These are phyloP conservation scores for Talaromyces marneffei DNA, from an alignment of 2,329 filamentous ascomycete genomes.

Conservation along the genomic window DNA sequence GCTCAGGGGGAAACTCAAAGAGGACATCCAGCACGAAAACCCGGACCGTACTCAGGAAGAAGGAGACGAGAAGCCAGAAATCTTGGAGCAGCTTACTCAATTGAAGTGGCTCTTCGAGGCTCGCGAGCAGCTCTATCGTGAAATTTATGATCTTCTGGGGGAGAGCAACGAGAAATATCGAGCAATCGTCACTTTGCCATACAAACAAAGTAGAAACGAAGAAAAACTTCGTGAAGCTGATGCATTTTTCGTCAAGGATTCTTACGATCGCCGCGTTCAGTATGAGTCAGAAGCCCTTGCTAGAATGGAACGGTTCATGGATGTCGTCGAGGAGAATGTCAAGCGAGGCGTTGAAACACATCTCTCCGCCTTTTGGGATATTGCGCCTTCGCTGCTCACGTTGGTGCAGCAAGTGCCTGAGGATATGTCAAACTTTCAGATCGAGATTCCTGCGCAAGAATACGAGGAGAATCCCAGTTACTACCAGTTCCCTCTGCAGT, in stretches of 20 bases:
- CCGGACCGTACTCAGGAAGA: slow-evolving; percentile 89
- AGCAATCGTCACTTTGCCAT: slow-evolving; percentile 75
- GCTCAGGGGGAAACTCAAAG: slow-evolving; percentile 65
- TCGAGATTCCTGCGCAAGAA: slow-evolving; percentile 73
- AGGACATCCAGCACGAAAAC: slow-evolving; percentile 60
- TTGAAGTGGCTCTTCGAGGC: slow-evolving; percentile 97
- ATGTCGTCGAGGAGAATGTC: slow-evolving; percentile 77
- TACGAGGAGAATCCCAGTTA: slow-evolving; percentile 83
- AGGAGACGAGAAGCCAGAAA: slow-evolving; percentile 88
- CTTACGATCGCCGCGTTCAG: slow-evolving; percentile 61
- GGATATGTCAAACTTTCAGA: slow-evolving; percentile 52
- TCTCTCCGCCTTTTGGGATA: slow-evolving; percentile 94
- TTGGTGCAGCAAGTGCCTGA: slow-evolving; percentile 74
- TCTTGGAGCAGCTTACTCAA: slow-evolving; percentile 87
- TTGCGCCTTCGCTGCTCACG: slow-evolving; percentile 73
- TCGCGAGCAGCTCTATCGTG: slow-evolving; percentile 78
- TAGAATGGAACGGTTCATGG: slow-evolving; percentile 69
- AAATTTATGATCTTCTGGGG: slow-evolving; percentile 75
- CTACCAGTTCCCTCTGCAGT: slow-evolving; percentile 74
- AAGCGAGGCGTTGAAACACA: slow-evolving; percentile 84
- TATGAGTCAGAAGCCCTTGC: slow-evolving; percentile 67
- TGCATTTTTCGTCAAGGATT: slow-evolving; percentile 76
- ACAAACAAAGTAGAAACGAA: slow-evolving; percentile 64
- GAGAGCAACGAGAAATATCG: slow-evolving; percentile 84
- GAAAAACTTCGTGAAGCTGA: slow-evolving; percentile 75